Evolutionary conservation across 2,329 filamentous ascomycete species (phyloP).

Genomic region (Penicillium thymicola): DNA sequence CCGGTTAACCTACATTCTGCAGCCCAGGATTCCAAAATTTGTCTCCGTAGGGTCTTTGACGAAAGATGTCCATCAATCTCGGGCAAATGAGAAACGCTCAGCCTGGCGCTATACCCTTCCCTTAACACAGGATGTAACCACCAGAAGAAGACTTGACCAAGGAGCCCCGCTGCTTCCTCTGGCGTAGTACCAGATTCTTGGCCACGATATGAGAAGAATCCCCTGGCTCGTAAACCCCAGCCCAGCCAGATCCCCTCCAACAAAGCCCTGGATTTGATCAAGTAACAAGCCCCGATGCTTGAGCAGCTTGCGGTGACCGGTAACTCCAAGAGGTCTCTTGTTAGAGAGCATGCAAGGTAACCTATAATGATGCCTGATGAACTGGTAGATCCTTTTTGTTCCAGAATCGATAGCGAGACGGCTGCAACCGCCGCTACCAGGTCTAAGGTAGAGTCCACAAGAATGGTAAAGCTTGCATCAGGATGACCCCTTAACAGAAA

Average conservation of each 20-base stretch:
- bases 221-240: not conserved
- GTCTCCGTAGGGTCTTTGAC: not conserved
- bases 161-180: not conserved
- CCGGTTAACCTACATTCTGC: not conserved
- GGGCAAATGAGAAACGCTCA: not conserved
- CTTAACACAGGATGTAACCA: not conserved
- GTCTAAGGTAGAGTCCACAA: not conserved
- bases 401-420: not conserved
- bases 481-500: not conserved
- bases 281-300: not conserved
- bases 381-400: not conserved
- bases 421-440: not conserved
- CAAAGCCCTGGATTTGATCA: not conserved
- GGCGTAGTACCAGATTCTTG: not conserved
- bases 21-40: not conserved
- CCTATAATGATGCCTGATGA: not conserved
- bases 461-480: not conserved
- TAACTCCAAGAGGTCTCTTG: not conserved
- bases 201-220: not conserved
- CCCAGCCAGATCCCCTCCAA: not conserved
- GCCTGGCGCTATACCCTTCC: not conserved
- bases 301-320: not conserved
- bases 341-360: not conserved
- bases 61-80: not conserved
- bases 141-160: not conserved